phyloP scores from a whole-genome alignment of 2,329 filamentous ascomycete species.

The Talaromyces sp. region DNA sequence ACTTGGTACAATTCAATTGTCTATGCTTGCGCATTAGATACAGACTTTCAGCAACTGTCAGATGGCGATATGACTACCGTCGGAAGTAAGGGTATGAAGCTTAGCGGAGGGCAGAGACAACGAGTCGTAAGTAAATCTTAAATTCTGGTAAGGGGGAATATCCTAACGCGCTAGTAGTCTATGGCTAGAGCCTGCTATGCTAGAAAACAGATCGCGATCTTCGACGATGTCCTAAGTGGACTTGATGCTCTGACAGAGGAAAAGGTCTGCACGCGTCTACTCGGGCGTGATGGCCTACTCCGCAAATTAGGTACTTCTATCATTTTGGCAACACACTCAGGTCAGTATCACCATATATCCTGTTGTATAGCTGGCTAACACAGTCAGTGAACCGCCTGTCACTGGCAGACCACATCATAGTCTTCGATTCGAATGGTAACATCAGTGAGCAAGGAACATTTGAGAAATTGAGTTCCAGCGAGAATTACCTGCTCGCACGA shows the following conservation, averaged over 20 bases:
- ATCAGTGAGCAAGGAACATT: constrained; percentile 43
- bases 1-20: neutral
- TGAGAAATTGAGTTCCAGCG: constrained; percentile 10
- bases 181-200: constrained; percentile 51
- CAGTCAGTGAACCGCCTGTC: constrained; percentile 36
- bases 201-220: constrained; percentile 18
- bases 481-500: neutral
- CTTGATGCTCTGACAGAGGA: constrained; percentile 13
- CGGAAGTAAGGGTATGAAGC: constrained; percentile 50
- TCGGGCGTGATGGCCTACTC: constrained; percentile 9
- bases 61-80: constrained; percentile 24
- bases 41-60: neutral
- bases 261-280: constrained; percentile 7
- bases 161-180: constrained; percentile 1
- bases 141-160: constrained; percentile 4
- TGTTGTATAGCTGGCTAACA: neutral
- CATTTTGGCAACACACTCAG: constrained; percentile 8
- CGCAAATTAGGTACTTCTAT: constrained; percentile 4
- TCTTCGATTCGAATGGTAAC: constrained; percentile 36
- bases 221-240: constrained; percentile 17
- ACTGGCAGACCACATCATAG: constrained; percentile 42
- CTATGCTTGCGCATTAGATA: neutral
- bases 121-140: constrained; percentile 37
- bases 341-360: neutral
- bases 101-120: constrained; percentile 54